Conservation (phyloP, 306 rosid genomes). For the Begonia loranthoides region DNA sequence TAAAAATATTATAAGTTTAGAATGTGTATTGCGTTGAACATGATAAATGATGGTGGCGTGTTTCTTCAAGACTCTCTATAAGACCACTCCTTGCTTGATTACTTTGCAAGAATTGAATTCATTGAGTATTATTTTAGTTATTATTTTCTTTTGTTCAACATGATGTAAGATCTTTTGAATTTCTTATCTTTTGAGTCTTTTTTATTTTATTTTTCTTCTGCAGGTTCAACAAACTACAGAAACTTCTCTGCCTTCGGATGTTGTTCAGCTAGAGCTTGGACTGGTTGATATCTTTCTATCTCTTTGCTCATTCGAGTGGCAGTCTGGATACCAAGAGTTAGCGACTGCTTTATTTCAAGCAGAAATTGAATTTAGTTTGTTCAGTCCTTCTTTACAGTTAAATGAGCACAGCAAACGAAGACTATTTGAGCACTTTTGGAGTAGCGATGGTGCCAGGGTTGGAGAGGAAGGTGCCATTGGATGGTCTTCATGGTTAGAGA, state of each 20-base stretch:
- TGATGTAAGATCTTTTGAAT: too few relatives aligned
- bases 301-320: conserved; percentile 94
- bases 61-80: too few relatives aligned
- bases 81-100: too few relatives aligned
- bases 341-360: conserved; percentile 95
- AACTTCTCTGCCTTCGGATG: conserved; percentile 33
- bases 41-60: too few relatives aligned
- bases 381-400: conserved; percentile 70
- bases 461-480: conserved; percentile 93
- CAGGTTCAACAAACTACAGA: conserved; percentile 42
- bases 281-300: conserved; percentile 83
- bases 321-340: conserved; percentile 79
- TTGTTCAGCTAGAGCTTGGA: conserved; percentile 71
- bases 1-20: too few relatives aligned
- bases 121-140: too few relatives aligned
- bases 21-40: too few relatives aligned
- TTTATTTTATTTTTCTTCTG: conserved; percentile 6
- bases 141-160: too few relatives aligned
- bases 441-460: conserved; percentile 60
- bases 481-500: conserved; percentile 92
- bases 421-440: conserved; percentile 85
- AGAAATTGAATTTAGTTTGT: conserved; percentile 83
- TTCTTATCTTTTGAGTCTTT: conserved; percentile 4
- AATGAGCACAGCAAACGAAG: conserved; percentile 72
- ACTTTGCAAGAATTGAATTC: too few relatives aligned